Conservation (phyloP, 257 asterid genomes). For the Solanum verrucosum region DNA sequence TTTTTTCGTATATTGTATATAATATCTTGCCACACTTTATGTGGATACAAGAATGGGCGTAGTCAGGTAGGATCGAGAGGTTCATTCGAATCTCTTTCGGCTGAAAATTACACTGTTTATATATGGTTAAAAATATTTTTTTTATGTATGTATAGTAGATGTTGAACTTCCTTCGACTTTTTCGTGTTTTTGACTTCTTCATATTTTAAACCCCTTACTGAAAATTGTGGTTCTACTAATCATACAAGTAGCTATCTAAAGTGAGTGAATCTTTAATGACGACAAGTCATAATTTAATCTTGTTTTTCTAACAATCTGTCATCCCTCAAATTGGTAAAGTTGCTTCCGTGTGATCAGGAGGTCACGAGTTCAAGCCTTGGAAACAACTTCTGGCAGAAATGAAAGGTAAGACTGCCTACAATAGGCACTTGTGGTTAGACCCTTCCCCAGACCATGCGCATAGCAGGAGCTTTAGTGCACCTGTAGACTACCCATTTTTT, state of each 20-base stretch:
- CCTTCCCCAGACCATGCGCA: too few relatives aligned
- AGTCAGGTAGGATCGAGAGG: not conserved
- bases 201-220: too few relatives aligned
- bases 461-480: too few relatives aligned
- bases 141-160: not conserved
- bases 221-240: not conserved
- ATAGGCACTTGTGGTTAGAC: too few relatives aligned
- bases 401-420: too few relatives aligned
- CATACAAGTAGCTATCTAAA: not conserved
- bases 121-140: not conserved
- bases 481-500: too few relatives aligned
- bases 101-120: too few relatives aligned
- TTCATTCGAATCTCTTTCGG: too few relatives aligned
- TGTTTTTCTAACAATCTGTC: not conserved
- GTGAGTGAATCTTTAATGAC: not conserved
- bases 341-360: too few relatives aligned
- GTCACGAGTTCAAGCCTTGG: too few relatives aligned
- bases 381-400: too few relatives aligned
- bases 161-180: not conserved
- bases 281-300: not conserved
- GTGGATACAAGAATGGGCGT: not conserved
- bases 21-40: not conserved
- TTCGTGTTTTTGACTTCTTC: not conserved
- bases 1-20: not conserved
- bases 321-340: not conserved